Evolutionary conservation across 1,139 yeast genomes (phyloP).

Genomic region (Blastobotrys buckinghamii): DNA sequence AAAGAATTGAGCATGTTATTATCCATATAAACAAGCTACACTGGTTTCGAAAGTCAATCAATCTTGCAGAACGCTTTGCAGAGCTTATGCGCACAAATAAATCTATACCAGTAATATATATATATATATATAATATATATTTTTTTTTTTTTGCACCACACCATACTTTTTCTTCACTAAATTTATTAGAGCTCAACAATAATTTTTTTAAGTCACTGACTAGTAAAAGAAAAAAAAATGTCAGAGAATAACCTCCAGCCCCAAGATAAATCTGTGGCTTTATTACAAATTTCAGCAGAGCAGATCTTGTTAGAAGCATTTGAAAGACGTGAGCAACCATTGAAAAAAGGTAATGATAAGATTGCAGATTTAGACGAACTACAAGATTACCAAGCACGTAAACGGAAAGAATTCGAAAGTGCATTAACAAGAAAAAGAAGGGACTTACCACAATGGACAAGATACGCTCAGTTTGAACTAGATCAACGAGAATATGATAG

Average conservation of each 20-base stretch:
- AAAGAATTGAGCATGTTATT: no score
- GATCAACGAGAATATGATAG: conserved; percentile 67
- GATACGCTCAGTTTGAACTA: conserved; percentile 86
- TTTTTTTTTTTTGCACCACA: background rate
- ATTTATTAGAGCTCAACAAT: no score
- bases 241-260: conserved; percentile 19
- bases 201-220: no score
- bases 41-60: no score
- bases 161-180: no score
- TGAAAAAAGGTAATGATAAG: conserved; percentile 35
- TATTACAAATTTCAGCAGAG: conserved; percentile 51
- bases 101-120: no score
- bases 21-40: no score
- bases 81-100: no score
- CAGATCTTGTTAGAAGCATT: conserved; percentile 52
- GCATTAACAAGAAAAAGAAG: conserved; percentile 77
- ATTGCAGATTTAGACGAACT: conserved; percentile 79
- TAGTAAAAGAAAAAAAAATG: background rate
- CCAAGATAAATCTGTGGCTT: conserved; percentile 42
- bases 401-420: conserved; percentile 77
- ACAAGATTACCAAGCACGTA: conserved; percentile 65
- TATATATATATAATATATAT: no score
- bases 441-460: conserved; percentile 82
- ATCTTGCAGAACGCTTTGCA: no score
- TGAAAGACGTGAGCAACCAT: conserved; percentile 41